These are phyloP conservation scores for Erysiphe neolycopersici DNA, from an alignment of 2,329 filamentous ascomycete genomes.

Conservation along the genomic window DNA sequence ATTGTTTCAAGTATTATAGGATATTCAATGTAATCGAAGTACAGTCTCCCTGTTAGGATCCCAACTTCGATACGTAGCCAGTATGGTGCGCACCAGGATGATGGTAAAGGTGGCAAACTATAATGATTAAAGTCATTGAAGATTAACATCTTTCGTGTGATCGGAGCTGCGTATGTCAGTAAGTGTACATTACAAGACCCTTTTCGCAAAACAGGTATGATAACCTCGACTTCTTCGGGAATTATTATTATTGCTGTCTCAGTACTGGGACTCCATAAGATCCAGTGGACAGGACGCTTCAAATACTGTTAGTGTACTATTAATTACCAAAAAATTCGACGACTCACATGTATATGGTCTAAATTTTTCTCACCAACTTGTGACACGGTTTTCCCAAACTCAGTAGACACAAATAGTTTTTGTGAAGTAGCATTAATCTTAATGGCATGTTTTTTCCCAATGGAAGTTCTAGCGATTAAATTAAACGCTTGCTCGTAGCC, in stretches of 20 bases:
- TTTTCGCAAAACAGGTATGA: slow-evolving; percentile 21
- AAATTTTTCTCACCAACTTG: slow-evolving; percentile 2
- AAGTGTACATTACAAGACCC: slow-evolving; percentile 16
- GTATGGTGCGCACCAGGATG: slow-evolving; percentile 17
- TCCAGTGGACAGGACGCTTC: slow-evolving; percentile 27
- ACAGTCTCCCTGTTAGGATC: slow-evolving; percentile 31
- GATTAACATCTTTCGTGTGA: slow-evolving; percentile 29
- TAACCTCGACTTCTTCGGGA: slow-evolving; percentile 31
- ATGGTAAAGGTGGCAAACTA: slow-evolving; percentile 21
- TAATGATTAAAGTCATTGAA: slow-evolving; percentile 29
- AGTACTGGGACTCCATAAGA: slow-evolving; percentile 24
- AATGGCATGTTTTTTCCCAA: slow-evolving; percentile 15
- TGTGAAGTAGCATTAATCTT: slow-evolving; percentile 6
- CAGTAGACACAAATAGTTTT: slow-evolving; percentile 17
- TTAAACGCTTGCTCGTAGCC: slow-evolving; percentile 18
- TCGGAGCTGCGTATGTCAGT: slow-evolving; percentile 29
- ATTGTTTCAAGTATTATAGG: slow-evolving; percentile 11
- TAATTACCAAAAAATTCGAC: neutral
- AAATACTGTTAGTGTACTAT: slow-evolving; percentile 3
- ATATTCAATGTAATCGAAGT: slow-evolving; percentile 25
- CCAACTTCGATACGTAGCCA: slow-evolving; percentile 33
- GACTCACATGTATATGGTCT: slow-evolving; percentile 1
- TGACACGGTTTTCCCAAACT: slow-evolving; percentile 23
- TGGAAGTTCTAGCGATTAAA: slow-evolving; percentile 16
- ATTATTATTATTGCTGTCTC: slow-evolving; percentile 28